phyloP scores from a whole-genome alignment of 2,329 filamentous ascomycete genomes.

The Fusarium dimerum region DNA sequence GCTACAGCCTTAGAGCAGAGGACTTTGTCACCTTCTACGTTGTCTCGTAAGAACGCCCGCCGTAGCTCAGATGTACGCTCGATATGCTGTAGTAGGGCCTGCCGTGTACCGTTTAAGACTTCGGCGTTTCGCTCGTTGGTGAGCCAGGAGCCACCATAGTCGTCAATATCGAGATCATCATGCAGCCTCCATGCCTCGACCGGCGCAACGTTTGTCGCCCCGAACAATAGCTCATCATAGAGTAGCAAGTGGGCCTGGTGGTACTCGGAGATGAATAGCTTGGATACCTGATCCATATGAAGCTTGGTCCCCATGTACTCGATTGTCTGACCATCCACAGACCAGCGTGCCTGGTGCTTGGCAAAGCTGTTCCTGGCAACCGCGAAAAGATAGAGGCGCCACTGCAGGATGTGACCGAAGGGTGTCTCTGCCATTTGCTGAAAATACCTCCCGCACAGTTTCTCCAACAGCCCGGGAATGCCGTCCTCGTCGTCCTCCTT shows the following conservation, averaged over 20 bases:
- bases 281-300: neutral
- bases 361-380: neutral
- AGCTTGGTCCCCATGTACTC: neutral
- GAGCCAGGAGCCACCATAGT: neutral
- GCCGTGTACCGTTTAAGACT: too few species aligned
- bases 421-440: conserved; percentile 5
- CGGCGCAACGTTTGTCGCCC: neutral
- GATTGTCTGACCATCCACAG: neutral
- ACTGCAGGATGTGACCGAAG: neutral
- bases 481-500: conserved; percentile 2
- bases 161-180: neutral
- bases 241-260: neutral
- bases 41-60: neutral
- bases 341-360: neutral
- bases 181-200: neutral
- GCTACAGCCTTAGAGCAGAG: neutral
- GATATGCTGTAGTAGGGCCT: neutral
- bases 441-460: conserved; percentile 1
- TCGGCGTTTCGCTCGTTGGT: neutral
- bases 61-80: neutral
- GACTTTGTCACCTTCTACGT: neutral
- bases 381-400: neutral
- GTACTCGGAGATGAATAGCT: neutral
- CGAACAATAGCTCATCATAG: conserved; percentile 1
- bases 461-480: conserved; percentile 1